Base-by-base conservation (phyloP, 1,284 basidiomycete species). In the Laetiporus sulphureus region DNA sequence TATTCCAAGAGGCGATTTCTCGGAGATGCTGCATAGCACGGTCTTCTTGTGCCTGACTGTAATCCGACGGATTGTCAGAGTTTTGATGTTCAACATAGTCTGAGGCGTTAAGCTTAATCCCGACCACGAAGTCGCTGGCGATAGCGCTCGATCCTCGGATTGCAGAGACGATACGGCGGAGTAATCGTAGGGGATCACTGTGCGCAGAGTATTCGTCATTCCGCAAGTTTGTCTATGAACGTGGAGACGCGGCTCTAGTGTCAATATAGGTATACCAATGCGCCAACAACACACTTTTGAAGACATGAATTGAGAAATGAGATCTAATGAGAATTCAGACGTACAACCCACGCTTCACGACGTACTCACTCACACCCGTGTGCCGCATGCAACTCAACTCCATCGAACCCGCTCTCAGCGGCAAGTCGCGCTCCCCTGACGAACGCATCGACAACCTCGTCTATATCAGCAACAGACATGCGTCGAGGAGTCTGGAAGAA, bases 101-200 rank as follows among this genome's bases (percentile, higher is more conserved):
- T 0, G 81, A 82, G 19, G 85, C 83, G 58, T 92, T 97, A 37
- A 96, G 65, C 58, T 98, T 97, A 58, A 98, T 67, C 1, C 89
- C 87, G 16, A 96, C 53, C 11, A 86, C 65, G 56, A 97, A 97
- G 15, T 70, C 58, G 3, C 58, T 50, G 0, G 80, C 73, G 3
- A 80, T 76, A 2, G 66, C 62, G 11, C 47, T 50, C 0, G 51
- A 41, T 3, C 65, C 59, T 20, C 87, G 78, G 36, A 93, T 83
- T 1, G 65, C 67, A 3, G 63, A 56, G 0, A 86, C 65, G 37
- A 94, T 79, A 30, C 78, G 74, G 36, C 69, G 72, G 16, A 96
- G 59, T 7, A 96, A 63, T 31, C 71, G 70, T 2, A 91, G 67
- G 34, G 59, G 73, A 53, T 68, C 75, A 47, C 58, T 66, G 3